Percentiles rank a stretch among this genome's conserved stretches.
Conservation (phyloP, 441 rosid species). For the Manihot esculenta region DNA sequence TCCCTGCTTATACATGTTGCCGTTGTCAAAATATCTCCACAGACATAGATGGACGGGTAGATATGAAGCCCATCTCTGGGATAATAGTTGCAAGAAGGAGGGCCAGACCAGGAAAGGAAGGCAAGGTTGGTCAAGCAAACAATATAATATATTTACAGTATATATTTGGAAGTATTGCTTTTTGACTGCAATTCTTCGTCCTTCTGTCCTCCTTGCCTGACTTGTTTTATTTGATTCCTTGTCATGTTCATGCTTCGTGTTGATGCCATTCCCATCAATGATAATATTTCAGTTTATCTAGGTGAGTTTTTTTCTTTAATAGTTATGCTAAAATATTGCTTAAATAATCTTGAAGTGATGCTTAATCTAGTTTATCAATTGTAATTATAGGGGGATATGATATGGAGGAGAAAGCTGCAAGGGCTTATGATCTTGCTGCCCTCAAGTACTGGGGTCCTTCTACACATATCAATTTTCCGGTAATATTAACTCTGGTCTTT, state of each 20-base stretch:
- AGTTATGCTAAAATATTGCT: background rate
- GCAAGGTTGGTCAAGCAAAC: conserved; percentile 64
- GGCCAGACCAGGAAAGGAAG: conserved; percentile 99
- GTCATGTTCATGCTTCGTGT: conserved; percentile 33
- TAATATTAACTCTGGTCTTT: conserved; percentile 24
- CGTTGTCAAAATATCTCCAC: conserved; percentile 7
- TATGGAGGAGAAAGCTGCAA: conserved; percentile 95
- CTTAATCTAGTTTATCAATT: conserved; percentile 1
- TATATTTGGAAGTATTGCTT: conserved; percentile 30
- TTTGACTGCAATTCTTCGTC: conserved; percentile 24
- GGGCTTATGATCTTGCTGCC: conserved; percentile 95
- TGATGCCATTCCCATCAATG: conserved; percentile 40
- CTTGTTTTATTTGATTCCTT: conserved; percentile 24
- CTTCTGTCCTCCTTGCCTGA: conserved; percentile 31
- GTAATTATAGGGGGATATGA: conserved; percentile 75
- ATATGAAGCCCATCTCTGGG: conserved; percentile 98
- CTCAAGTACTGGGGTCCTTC: conserved; percentile 97
- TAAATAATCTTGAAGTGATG: background rate
- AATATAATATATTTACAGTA: conserved; percentile 9
- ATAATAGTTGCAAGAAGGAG: conserved; percentile 95
- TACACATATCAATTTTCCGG: conserved; percentile 83
- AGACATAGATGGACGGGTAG: conserved; percentile 97
- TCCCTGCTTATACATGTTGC: too few relatives aligned
- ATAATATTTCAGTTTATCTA: conserved; percentile 52
- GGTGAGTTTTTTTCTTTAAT: conserved; percentile 41